Base-by-base conservation (phyloP, 1,284 basidiomycete genomes). In the Pseudozyma tsukubaensis region DNA sequence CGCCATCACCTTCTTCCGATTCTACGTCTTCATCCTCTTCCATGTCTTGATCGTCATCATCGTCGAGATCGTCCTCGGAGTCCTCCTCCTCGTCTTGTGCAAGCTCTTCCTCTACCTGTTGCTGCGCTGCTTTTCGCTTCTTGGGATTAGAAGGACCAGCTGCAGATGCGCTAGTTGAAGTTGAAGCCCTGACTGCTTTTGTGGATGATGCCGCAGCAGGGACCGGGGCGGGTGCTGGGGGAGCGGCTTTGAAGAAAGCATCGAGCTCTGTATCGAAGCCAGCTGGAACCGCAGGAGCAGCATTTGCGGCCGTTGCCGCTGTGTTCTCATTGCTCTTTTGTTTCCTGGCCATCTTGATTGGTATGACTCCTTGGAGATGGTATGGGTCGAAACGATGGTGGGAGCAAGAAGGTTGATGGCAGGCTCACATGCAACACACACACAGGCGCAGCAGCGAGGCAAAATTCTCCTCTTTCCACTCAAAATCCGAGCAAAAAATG, bases 211-310 rank as follows among this genome's bases (percentile, higher is more conserved):
- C 8, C 4, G 53, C 36, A 36, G 56, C 32, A 12, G 51, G 18
- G 24, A 36, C 18, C 10, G 59, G 49, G 19, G 50, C 45, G 8
- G 66, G 53, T 19, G 59, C 52, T 36, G 62, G 59, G 34, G 72
- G 60, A 35, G 57, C 62, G 16, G 52, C 62, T 34, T 68, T 69
- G 72, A 83, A 83, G 59, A 83, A 70, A 18, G 81, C 81, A 40
- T 81, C 81, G 36, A 83, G 72, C 55, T 81, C 81, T 1, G 67
- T 29, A 50, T 83, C 81, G 48, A 82, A 81, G 54, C 49, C 51
- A 39, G 47, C 42, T n/a, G 57, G 49, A 3, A 51, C 21, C 5
- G 59, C 50, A 19, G 42, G 37, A 2, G 43, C 34, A 48, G 29
- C 32, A 21, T 58, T 34, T 10, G 55, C 32, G 13, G 50, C 18